These are phyloP conservation scores for Hevea brasiliensis DNA, from an alignment of 345 rosid genomes.

Conservation along the genomic window DNA sequence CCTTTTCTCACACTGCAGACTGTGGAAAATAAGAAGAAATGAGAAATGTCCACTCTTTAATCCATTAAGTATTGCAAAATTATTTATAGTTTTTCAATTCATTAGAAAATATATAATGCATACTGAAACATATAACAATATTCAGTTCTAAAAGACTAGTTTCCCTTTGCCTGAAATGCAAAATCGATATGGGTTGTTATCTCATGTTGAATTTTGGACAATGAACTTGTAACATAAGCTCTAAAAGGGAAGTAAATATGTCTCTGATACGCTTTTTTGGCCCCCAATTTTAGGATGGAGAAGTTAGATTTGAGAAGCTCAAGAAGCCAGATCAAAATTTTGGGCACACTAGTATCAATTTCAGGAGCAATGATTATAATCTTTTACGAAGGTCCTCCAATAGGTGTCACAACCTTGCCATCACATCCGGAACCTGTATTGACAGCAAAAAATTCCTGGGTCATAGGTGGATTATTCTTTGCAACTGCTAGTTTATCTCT, in stretches of 20 bases:
- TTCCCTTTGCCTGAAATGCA: not conserved
- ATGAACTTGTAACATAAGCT: not conserved
- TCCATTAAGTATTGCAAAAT: not conserved
- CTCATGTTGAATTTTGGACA: not conserved
- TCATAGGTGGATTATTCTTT: constrained; percentile 48
- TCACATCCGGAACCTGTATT: constrained; percentile 2
- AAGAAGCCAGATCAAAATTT: constrained; percentile 44
- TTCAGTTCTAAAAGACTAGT: too few species aligned
- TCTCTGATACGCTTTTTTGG: not conserved
- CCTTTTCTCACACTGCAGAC: not conserved
- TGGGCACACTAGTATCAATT: constrained; percentile 44
- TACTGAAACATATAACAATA: not conserved
- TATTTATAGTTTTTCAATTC: too few species aligned
- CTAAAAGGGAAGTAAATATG: not conserved
- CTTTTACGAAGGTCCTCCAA: constrained; percentile 46
- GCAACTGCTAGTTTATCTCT: constrained; percentile 36
- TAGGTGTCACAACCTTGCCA: constrained; percentile 11
- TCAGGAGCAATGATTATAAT: constrained; percentile 47
- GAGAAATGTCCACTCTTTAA: not conserved
- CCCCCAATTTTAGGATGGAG: constrained; percentile 44
- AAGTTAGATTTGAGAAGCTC: constrained; percentile 42
- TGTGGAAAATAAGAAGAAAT: not conserved
- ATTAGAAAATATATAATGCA: too few species aligned
- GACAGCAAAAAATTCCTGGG: constrained; percentile 34
- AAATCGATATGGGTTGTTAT: constrained; percentile 1